phyloP scores from a whole-genome alignment of 768 basidiomycete genomes.

The Galerina sulciceps region DNA sequence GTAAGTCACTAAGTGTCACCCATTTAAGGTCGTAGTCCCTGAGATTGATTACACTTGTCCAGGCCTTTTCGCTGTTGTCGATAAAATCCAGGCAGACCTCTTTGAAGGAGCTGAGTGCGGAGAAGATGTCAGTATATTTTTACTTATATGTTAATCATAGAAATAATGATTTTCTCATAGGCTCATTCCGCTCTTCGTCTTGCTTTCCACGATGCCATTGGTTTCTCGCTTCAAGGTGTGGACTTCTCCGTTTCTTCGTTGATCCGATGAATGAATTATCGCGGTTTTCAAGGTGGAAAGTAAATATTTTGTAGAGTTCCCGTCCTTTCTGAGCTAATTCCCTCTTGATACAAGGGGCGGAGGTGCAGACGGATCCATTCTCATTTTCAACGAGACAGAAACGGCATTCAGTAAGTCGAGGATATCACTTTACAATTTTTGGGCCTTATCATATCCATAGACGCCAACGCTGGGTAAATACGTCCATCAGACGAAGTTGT shows the following conservation, averaged over 20 bases:
- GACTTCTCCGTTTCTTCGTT: neutral
- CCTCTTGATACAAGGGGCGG: conserved; percentile 20
- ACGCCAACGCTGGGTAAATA: conserved; percentile 23
- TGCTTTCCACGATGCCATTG: conserved; percentile 23
- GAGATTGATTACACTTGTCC: no score
- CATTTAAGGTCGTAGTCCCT: no score
- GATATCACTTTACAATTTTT: conserved; percentile 5
- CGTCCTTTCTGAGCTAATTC: neutral
- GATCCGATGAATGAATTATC: no score
- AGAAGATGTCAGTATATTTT: no score
- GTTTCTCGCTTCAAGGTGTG: conserved; percentile 21
- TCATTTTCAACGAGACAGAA: conserved; percentile 28
- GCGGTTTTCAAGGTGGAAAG: conserved; percentile 6
- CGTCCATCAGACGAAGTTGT: no score
- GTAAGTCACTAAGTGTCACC: no score
- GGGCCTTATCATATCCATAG: neutral
- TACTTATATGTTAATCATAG: no score
- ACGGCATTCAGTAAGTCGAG: conserved; percentile 21
- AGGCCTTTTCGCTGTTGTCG: no score
- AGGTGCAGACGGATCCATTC: conserved; percentile 35
- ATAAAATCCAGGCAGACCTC: no score
- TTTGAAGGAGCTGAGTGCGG: no score
- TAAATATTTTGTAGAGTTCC: neutral
- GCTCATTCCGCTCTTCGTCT: conserved; percentile 23
- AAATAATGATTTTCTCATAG: neutral